phyloP scores from a whole-genome alignment of 225 moss, liverwort and hornwort genomes.

The Sphagnum tenellum region DNA sequence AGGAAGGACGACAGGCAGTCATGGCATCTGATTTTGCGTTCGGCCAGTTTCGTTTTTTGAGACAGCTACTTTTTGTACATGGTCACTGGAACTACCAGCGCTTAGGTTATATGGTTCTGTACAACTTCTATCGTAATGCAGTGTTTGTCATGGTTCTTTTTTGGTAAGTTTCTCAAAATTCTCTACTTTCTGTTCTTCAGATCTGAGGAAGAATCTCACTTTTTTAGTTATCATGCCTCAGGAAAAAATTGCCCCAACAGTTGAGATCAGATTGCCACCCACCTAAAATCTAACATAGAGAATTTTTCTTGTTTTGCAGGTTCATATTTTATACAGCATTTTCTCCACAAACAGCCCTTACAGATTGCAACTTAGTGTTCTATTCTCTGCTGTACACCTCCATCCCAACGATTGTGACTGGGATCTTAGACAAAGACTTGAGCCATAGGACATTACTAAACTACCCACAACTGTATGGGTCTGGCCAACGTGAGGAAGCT shows the following conservation, averaged over 20 bases:
- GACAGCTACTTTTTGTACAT: slow-evolving; percentile 66
- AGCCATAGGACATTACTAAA: slow-evolving; percentile 50
- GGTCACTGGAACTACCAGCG: slow-evolving; percentile 96
- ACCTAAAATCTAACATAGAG: neutral
- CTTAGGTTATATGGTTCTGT: slow-evolving; percentile 82
- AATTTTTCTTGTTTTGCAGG: slow-evolving; percentile 22
- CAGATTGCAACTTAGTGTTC: slow-evolving; percentile 86
- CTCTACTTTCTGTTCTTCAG: neutral
- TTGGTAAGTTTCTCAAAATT: slow-evolving; percentile 35
- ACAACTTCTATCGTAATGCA: slow-evolving; percentile 88
- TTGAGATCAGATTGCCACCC: neutral
- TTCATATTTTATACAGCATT: slow-evolving; percentile 65
- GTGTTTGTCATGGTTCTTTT: slow-evolving; percentile 89
- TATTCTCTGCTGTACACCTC: slow-evolving; percentile 86
- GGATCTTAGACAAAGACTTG: slow-evolving; percentile 66
- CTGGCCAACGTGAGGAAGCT: slow-evolving; percentile 62
- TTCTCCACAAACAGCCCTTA: slow-evolving; percentile 69
- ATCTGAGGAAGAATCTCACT: neutral
- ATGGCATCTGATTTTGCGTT: slow-evolving; percentile 92
- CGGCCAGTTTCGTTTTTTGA: slow-evolving; percentile 79
- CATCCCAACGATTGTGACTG: slow-evolving; percentile 71
- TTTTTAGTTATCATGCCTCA: neutral
- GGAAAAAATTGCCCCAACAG: no score
- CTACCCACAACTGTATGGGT: slow-evolving; percentile 58
- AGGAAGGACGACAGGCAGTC: slow-evolving; percentile 96